Percentiles rank a stretch among this genome's conserved stretches.
phyloP scores from a whole-genome alignment of 2,329 filamentous ascomycete species.

The Aureobasidium sp. region DNA sequence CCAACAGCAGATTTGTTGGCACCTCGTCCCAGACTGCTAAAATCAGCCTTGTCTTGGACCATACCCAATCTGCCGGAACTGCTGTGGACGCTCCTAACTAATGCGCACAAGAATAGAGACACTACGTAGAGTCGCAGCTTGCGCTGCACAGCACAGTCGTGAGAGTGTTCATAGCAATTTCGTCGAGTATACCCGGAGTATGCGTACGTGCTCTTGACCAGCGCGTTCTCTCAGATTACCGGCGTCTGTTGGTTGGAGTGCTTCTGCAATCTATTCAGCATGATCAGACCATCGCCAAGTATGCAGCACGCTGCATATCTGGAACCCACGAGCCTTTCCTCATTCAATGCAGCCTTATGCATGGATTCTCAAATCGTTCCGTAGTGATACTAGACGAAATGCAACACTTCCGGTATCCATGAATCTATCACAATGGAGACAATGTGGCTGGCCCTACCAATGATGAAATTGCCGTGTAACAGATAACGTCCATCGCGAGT shows the following conservation, averaged over 20 bases:
- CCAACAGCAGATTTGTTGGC: not conserved
- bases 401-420: not conserved
- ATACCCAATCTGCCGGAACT: not conserved
- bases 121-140: slow-evolving; percentile 5
- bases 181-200: not conserved
- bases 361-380: slow-evolving; percentile 9
- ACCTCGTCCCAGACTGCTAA: not conserved
- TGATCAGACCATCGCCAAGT: slow-evolving; percentile 6
- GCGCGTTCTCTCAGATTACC: not conserved
- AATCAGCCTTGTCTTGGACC: not conserved
- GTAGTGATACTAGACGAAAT: slow-evolving; percentile 2
- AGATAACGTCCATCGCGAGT: not conserved
- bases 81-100: not conserved
- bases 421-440: not conserved
- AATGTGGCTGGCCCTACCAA: not conserved
- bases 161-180: slow-evolving; percentile 1
- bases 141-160: slow-evolving; percentile 9
- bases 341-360: slow-evolving; percentile 7
- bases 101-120: slow-evolving; percentile 7
- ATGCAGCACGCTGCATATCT: slow-evolving; percentile 13
- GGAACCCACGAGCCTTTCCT: slow-evolving; percentile 1
- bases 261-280: slow-evolving; percentile 3
- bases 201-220: not conserved
- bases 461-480: not conserved
- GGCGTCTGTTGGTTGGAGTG: not conserved